Base-by-base conservation (phyloP, 306 rosid species). In the Coriaria nepalensis region DNA sequence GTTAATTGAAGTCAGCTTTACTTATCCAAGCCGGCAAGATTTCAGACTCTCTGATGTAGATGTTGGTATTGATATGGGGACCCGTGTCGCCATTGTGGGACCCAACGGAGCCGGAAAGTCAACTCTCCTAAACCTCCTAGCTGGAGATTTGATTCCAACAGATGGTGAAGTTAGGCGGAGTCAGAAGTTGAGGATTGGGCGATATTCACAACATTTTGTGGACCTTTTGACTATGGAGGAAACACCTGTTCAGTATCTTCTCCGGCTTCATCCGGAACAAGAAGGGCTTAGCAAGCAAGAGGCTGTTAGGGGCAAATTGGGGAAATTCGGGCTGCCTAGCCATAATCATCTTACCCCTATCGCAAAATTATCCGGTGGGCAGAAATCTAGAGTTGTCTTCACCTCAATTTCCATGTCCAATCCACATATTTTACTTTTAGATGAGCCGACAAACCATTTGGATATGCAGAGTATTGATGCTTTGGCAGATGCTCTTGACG, bases 391-490 rank as follows among this genome's bases (percentile, higher is more conserved):
- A 8, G 90, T 80, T 51, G 90, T 80, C 45, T 80, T 80, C 66
- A 80, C 90, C 4, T 80, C 90, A 2, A 80, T 80, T 56, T 80
- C 84, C 51, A 80, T 80, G 90, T 80, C 79, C n/a, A 80, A 45
- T 64, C 90, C 90, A 38, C 90, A 80, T 73, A 80, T 80, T 40
- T 73, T 80, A 37, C 66, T 80, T 46, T 68, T 77, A 53, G 90
- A 80, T 63, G 90, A 80, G 64, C 90, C 90, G 13, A 80, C 77
- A 9, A 80, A 80, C 65, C 84, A 80, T 70, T 49, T 80, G 33
- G 90, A 80, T 45, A 80, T 80, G 90, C 81, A 80, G 68, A 80
- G 90, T 37, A 80, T 80, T 37, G 84, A 80, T 55, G 77, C 90
- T 1, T 69, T 80, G 45, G 84, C 80, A 8, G 74, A 77, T 47